Evolutionary conservation across 179 eudicot genomes (phyloP).

Genomic region (Sideroxylon spinosum): DNA sequence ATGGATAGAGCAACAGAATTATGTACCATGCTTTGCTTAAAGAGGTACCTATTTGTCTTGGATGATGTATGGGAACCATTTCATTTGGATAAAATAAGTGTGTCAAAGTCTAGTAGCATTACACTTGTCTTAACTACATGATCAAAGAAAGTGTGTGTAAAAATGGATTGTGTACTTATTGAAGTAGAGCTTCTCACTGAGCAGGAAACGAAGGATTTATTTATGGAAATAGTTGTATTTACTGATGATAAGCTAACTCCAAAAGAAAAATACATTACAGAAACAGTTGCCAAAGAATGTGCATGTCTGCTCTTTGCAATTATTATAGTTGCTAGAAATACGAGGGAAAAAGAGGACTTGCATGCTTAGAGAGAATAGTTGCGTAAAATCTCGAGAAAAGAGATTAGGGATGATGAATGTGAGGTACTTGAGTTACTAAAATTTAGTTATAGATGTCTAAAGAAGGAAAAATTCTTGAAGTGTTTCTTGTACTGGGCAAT

Average conservation of each 20-base stretch:
- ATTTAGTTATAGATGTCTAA: not conserved
- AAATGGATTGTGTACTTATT: not conserved
- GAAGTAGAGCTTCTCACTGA: not conserved
- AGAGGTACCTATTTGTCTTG: not conserved
- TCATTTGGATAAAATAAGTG: not conserved
- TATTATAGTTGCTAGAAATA: not conserved
- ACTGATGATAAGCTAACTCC: not conserved
- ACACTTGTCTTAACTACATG: not conserved
- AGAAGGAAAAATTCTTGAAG: not conserved
- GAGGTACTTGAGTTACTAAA: not conserved
- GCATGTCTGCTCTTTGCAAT: not conserved
- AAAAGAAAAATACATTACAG: not conserved
- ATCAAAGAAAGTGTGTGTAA: not conserved
- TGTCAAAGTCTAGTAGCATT: not conserved
- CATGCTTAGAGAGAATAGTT: not conserved
- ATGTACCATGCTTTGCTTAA: not conserved
- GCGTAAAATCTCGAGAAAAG: too few species aligned
- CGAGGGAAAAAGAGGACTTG: not conserved
- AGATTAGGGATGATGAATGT: not conserved
- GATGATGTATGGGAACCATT: not conserved
- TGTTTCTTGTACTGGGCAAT: not conserved
- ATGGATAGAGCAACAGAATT: not conserved
- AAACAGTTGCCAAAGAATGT: not conserved
- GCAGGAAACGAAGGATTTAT: not conserved
- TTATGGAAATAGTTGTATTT: not conserved